Evolutionary conservation across 2,329 filamentous ascomycete species (phyloP), one percentile per base, ranked within the genome.

Genomic region (Alternaria sp.): DNA sequence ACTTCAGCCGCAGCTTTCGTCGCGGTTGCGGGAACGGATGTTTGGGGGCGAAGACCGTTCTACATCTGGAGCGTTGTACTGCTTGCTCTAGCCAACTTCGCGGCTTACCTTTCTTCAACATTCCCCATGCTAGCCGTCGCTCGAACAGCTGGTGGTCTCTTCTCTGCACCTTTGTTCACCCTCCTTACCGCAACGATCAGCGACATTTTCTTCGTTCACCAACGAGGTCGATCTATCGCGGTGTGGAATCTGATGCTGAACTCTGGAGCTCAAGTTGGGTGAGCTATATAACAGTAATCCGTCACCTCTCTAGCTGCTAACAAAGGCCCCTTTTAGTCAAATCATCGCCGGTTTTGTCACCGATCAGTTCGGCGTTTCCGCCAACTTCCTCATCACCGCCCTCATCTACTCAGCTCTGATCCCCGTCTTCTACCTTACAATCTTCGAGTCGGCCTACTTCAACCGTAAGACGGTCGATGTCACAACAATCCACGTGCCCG

Each of bases 131-230:
- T 67, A 23, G 59, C 54, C 11, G 19, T 58, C 23, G 59, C 62
- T 32, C 59, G 65, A 45, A 67, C 65, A 15, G 62, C 40, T n/a
- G 59, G 54, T 28, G 65, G 65, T 9, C 44, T 68, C 12, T 47
- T 64, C 21, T 68, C 63, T 36, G 65, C 65, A 44, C 65, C 65
- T 11, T 19, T 66, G 13, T 65, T 63, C 36, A 66, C 65, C 8
- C 57, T 68, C 23, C 25, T 63, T 26, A 66, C 63, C 15, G 62
- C 65, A 23, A 68, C 59, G 12, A 68, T 68, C 12, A 60, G 50
- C 54, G 65, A 68, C 15, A 57, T 66, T 13, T 68, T 68, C 45
- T 68, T 68, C 40, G 49, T 66, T 15, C 57, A 68, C 19, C 59
- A 68, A 30, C 57, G 65, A 30, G 65, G 65, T 36, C 54, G 59